Evolutionary conservation across 345 rosid genomes (phyloP).

Genomic region (Toxicodendron radicans): DNA sequence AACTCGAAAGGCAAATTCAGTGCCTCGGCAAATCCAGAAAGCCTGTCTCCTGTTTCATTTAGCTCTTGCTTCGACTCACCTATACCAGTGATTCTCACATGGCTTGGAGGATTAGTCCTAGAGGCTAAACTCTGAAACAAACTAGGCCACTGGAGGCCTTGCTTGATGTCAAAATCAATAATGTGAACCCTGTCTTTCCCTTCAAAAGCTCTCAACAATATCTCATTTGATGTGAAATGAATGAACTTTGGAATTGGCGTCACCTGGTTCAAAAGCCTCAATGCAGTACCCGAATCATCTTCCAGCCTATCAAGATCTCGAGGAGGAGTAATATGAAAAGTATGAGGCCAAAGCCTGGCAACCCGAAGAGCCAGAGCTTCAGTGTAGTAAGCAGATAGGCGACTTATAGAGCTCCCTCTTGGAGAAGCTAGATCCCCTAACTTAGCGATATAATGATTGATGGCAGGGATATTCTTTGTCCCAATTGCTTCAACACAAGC

Average conservation of each 20-base stretch:
- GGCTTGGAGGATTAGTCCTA: conserved; percentile 74
- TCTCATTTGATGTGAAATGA: conserved; percentile 92
- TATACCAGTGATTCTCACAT: conserved; percentile 82
- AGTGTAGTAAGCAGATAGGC: conserved; percentile 72
- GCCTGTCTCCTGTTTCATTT: conserved; percentile 90
- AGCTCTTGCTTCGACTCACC: conserved; percentile 94
- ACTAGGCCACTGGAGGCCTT: conserved; percentile 98
- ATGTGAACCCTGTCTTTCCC: conserved; percentile 92
- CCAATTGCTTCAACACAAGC: conserved; percentile 87
- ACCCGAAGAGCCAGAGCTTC: conserved; percentile 86
- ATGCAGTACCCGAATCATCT: conserved; percentile 73
- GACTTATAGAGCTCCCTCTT: conserved; percentile 62
- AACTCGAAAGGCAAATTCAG: conserved; percentile 88
- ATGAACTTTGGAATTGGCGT: conserved; percentile 88
- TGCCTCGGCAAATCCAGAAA: conserved; percentile 74
- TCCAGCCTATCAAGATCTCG: conserved; percentile 72
- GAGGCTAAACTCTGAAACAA: conserved; percentile 91
- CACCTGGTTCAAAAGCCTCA: conserved; percentile 86
- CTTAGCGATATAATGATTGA: conserved; percentile 67
- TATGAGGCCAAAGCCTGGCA: conserved; percentile 84
- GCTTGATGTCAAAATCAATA: conserved; percentile 94
- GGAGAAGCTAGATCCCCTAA: conserved; percentile 88
- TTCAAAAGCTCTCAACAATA: conserved; percentile 81
- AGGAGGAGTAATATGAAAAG: conserved; percentile 76
- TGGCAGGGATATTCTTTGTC: conserved; percentile 54